phyloP scores from a whole-genome alignment of 116 monocot genomes.

The Dioscorea cayenensis region DNA sequence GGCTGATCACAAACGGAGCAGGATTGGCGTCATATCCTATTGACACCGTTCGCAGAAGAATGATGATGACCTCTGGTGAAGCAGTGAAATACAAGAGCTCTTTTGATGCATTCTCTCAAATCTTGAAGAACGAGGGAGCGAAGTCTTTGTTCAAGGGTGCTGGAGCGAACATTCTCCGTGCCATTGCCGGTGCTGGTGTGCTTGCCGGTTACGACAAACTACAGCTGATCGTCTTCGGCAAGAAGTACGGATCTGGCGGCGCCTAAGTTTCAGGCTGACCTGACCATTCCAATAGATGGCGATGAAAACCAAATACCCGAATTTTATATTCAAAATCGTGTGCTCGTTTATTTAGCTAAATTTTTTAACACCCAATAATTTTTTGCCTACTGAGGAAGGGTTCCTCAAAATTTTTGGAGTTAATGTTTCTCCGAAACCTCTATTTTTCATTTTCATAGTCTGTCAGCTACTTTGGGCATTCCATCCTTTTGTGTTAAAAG shows the following conservation, averaged over 20 bases:
- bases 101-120: constrained; percentile 34
- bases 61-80: constrained; percentile 45
- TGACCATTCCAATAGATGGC: neutral
- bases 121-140: constrained; percentile 36
- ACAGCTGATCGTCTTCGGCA: constrained; percentile 35
- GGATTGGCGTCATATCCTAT: constrained; percentile 74
- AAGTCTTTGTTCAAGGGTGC: constrained; percentile 44
- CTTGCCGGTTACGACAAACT: constrained; percentile 41
- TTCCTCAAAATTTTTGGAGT: too few species aligned
- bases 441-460: too few species aligned
- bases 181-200: constrained; percentile 35
- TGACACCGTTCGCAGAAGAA: constrained; percentile 38
- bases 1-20: constrained; percentile 66
- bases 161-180: constrained; percentile 36
- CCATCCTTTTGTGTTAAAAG: too few species aligned
- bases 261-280: constrained; percentile 9
- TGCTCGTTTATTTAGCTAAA: too few species aligned
- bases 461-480: too few species aligned
- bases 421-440: too few species aligned
- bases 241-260: constrained; percentile 43
- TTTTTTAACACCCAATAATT: too few species aligned
- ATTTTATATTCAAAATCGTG: neutral
- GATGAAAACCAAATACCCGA: constrained; percentile 8
- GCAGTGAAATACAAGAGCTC: constrained; percentile 50
- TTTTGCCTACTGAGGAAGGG: too few species aligned